Base-by-base conservation (phyloP, 768 basidiomycete genomes). In the Tulasnella calospora region DNA sequence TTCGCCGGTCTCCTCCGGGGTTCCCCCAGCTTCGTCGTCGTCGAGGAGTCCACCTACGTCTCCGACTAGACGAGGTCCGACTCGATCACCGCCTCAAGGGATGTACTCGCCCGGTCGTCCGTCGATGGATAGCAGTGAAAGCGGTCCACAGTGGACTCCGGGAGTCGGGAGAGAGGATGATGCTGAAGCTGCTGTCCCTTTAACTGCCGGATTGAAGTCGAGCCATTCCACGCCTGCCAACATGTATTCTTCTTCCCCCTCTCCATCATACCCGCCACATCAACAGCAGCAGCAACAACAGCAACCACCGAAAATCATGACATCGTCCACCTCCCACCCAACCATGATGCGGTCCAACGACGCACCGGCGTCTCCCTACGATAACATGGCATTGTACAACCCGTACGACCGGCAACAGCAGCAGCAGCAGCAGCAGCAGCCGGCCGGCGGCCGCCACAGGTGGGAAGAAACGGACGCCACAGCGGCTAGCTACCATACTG, bases 401-500 rank as follows among this genome's bases (percentile, higher is more conserved):
- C 73, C 73, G 19, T 74, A 74, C 44, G 73, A 74, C 19, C n/a
- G 41, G 19, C 44, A 46, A 12, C 44, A 46, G 19, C 44, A 46
- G 19, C 47, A 51, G 23, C 47, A 19, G 17, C 47, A 51, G 23
- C 47, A 51, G 47, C 35, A 35, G 44, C 35, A 38, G 30, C 72
- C 41, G 47, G n/a, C 27, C 21, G 74, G 5, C 35, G 27, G 41
- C 8, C 41, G 74, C 10, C 74, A 75, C 47, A 35, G 74, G 27
- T 33, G 30, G 74, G 74, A 75, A 75, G 21, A 23, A 51, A 75
- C 74, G 51, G 74, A 51, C 35, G 51, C 44, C 41, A 19, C 41
- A n/a, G 74, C n/a, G 4, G 74, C 41, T 4, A 75, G 74, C 36
- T 75, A 75, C 51, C 74, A 75, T 30, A 75, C 74, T 30, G 74